Conservation (phyloP, 1,284 basidiomycete species). For the Malassezia brasiliensis region DNA sequence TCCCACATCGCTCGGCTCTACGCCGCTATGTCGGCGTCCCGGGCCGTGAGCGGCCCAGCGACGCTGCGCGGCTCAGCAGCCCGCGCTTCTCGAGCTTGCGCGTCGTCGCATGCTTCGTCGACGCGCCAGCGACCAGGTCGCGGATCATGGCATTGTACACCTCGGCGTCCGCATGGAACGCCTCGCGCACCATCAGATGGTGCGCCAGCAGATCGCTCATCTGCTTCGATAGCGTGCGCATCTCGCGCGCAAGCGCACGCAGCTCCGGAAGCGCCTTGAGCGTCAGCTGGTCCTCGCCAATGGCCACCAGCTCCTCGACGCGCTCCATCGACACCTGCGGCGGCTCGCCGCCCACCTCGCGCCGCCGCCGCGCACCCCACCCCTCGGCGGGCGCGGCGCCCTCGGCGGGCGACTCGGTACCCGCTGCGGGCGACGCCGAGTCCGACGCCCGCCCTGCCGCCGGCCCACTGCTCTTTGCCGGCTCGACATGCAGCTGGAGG, state of each 20-base stretch:
- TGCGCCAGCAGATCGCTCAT: slow-evolving; percentile 38
- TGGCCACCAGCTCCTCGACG: slow-evolving; percentile 24
- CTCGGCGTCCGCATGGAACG: slow-evolving; percentile 37
- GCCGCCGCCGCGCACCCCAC: slow-evolving; percentile 27
- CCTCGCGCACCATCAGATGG: slow-evolving; percentile 37
- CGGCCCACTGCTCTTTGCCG: neutral
- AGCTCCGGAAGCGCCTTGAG: slow-evolving; percentile 37
- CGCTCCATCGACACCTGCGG: slow-evolving; percentile 28
- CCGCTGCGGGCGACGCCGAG: neutral
- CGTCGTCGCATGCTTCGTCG: slow-evolving; percentile 4
- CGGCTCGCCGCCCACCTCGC: slow-evolving; percentile 29
- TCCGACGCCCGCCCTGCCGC: neutral
- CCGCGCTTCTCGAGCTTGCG: slow-evolving; percentile 10
- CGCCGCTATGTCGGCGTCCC: neutral
- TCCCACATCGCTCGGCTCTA: too few relatives aligned
- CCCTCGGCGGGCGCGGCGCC: slow-evolving; percentile 12
- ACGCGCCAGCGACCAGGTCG: slow-evolving; percentile 40
- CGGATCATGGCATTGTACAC: slow-evolving; percentile 45
- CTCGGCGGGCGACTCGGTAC: neutral
- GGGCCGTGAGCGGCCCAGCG: slow-evolving; percentile 5
- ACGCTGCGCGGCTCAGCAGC: slow-evolving; percentile 3
- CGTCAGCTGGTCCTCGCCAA: slow-evolving; percentile 29
- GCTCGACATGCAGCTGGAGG: slow-evolving; percentile 29
- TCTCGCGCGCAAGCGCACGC: slow-evolving; percentile 27
- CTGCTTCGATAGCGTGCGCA: slow-evolving; percentile 28